Base-by-base conservation (phyloP, 225 moss, liverwort and hornwort species). In the Bryoerythrophyllum caledonicum region DNA sequence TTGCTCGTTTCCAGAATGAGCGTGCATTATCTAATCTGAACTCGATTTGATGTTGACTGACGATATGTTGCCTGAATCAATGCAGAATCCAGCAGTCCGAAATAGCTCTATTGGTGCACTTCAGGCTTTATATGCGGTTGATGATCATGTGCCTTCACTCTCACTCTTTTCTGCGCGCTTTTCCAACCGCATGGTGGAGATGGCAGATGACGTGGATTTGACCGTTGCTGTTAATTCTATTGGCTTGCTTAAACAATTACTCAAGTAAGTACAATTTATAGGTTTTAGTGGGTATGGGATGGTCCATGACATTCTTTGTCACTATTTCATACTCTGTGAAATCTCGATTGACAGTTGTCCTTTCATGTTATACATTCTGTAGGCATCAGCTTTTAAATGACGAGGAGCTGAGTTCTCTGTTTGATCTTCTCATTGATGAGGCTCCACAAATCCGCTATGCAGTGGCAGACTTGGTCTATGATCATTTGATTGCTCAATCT, bases 191-290 rank as follows among this genome's bases (percentile, higher is more conserved):
- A 99, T 99, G 93, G 91, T 95, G 74, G 97, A 99, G 76, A 91
- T 99, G 85, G 97, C 97, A 72, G 95, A 99, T 72, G 97, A 99
- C 63, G 89, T 99, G 63, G 97, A 99, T 81, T 85, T 91, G 72
- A 86, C 83, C 73, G 95, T 99, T 60, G 97, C 95, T 76, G 95
- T 99, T 60, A 95, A 90, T 81, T 83, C 97, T 34, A 93, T 99
- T 82, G 93, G 95, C 61, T 84, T 99, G 78, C 83, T 99, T 64
- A 99, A 99, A 74, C 95, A 90, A 72, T 78, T 99, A 26, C 93
- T 95, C 63, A 94, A 90, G 96, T 93, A 60, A 79, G 80, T 82
- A 9, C 32, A 30, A 46, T 38, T 58, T 60, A 34, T 28, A 28
- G 55, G n/a, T n/a, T n/a, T n/a, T n/a, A n/a, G n/a, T n/a, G n/a